These are phyloP conservation scores for Scedosporium aurantiacum DNA, from an alignment of 2,329 filamentous ascomycete species.

Conservation along the genomic window DNA sequence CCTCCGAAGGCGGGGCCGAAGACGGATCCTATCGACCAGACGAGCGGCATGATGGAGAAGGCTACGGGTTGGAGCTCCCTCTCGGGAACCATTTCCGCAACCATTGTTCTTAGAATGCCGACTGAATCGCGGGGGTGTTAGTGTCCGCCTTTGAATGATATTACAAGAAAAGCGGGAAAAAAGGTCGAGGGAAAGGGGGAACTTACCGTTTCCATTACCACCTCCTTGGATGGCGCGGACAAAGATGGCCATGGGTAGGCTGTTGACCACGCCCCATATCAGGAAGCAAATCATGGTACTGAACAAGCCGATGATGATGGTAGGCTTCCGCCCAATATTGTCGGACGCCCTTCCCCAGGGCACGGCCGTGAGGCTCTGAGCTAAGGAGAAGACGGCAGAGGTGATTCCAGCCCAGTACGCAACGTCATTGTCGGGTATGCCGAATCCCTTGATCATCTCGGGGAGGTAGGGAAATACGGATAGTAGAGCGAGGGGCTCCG, in stretches of 20 bases:
- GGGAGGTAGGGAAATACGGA: constrained; percentile 62
- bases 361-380: constrained; percentile 61
- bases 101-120: constrained; percentile 85
- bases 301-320: constrained; percentile 61
- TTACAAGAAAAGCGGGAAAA: too few relatives aligned
- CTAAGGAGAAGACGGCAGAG: constrained; percentile 60
- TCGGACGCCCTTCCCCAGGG: constrained; percentile 72
- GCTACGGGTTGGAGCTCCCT: constrained; percentile 77
- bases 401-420: constrained; percentile 73
- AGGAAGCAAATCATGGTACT: constrained; percentile 75
- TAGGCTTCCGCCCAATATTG: constrained; percentile 67
- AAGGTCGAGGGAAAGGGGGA: constrained; percentile 4
- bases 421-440: constrained; percentile 58
- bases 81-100: constrained; percentile 85
- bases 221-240: constrained; percentile 70
- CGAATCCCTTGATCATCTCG: constrained; percentile 76
- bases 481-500: constrained; percentile 63
- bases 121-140: constrained; percentile 32
- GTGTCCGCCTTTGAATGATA: not conserved
- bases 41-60: constrained; percentile 87
- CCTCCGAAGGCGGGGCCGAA: constrained; percentile 84
- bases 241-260: constrained; percentile 66
- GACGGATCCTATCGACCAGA: constrained; percentile 77
- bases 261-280: constrained; percentile 74
- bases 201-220: constrained; percentile 70